Conservation (phyloP, 2,329 filamentous ascomycete genomes). For the Xylariaceae sp. region DNA sequence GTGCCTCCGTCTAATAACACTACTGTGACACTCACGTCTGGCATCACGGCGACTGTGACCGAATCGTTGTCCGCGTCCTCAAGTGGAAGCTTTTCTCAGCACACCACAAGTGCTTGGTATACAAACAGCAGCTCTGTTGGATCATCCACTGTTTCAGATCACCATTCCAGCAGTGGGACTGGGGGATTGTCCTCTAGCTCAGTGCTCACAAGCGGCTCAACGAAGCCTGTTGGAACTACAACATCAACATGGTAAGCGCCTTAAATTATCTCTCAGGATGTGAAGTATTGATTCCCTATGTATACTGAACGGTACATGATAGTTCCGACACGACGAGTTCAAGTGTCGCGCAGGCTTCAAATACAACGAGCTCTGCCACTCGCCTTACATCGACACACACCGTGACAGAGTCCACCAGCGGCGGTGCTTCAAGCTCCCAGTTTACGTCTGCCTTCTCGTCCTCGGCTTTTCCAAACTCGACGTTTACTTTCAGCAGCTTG, state of each 20-base stretch:
- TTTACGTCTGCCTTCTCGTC: too few species aligned
- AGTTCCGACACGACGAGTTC: background rate
- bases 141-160: conserved; percentile 1
- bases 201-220: background rate
- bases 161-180: background rate
- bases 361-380: background rate
- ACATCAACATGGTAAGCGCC: background rate
- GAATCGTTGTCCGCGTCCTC: conserved; percentile 7
- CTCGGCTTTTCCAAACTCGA: background rate
- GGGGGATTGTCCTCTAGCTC: background rate
- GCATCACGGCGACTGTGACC: conserved; percentile 15
- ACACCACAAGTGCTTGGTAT: conserved; percentile 9
- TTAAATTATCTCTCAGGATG: too few species aligned
- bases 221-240: background rate
- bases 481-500: background rate
- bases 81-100: conserved; percentile 5
- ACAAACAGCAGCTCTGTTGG: conserved; percentile 12
- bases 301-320: too few species aligned
- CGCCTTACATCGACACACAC: background rate
- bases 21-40: conserved; percentile 19
- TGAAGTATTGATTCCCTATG: too few species aligned
- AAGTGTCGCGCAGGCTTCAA: background rate
- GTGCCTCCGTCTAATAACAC: conserved; percentile 13
- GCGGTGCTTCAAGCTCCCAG: background rate
- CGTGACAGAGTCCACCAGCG: background rate